Percentiles rank a stretch among this genome's conserved stretches.
Conservation (phyloP, 192 early-diverging fungal genomes). For the Backusella parvicylindrica region DNA sequence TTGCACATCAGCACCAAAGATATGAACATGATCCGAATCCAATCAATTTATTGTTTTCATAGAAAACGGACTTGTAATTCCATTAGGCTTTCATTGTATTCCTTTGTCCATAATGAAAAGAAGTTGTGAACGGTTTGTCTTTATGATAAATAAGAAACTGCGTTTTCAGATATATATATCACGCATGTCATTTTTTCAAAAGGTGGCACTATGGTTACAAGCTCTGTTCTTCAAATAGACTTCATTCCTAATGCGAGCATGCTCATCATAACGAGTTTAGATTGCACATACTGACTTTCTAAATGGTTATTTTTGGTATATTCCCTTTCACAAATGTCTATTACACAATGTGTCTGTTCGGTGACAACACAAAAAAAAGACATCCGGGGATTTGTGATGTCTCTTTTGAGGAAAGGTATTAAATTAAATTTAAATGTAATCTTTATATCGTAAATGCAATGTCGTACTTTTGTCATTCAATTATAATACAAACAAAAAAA, state of each 20-base stretch:
- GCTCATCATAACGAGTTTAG: background rate
- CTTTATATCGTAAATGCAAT: background rate
- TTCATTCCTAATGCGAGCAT: background rate
- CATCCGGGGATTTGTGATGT: background rate
- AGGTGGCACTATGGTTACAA: background rate
- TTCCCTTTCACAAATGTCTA: background rate
- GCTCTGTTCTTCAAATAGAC: background rate
- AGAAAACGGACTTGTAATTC: background rate
- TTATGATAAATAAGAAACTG: too few species aligned
- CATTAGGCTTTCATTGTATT: background rate
- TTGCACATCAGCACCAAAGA: slow-evolving; percentile 2
- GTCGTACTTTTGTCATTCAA: background rate
- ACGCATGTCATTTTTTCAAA: background rate
- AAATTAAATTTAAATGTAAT: background rate
- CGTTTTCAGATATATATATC: too few species aligned
- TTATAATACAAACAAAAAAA: background rate
- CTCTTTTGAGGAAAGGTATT: background rate
- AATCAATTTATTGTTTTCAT: background rate
- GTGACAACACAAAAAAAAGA: background rate
- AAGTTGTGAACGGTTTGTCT: too few species aligned
- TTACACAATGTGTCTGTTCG: background rate
- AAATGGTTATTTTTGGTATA: background rate
- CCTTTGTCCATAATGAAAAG: background rate
- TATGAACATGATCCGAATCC: slow-evolving; percentile 1
- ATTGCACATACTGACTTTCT: background rate